These are phyloP conservation scores for Chalciporus pseudorubinellus DNA, from an alignment of 768 basidiomycete species.

Conservation along the genomic window DNA sequence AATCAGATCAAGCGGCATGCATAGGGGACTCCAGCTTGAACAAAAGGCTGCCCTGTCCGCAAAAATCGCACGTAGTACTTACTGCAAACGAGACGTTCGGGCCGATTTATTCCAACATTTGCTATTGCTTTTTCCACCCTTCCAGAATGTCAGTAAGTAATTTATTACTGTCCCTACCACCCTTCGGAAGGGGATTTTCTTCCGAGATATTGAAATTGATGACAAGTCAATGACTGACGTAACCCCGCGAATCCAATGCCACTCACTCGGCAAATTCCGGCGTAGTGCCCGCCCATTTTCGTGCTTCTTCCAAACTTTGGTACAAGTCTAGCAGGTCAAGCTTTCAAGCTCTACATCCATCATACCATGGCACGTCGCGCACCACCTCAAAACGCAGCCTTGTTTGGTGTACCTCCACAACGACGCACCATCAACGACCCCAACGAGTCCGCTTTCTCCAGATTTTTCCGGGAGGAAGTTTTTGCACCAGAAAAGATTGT, in stretches of 20 bases:
- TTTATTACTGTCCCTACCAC: too few relatives aligned
- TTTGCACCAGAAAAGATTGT: constrained; percentile 69
- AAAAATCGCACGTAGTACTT: too few relatives aligned
- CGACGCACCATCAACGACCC: constrained; percentile 47
- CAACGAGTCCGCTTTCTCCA: constrained; percentile 61
- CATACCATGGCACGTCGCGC: constrained; percentile 65
- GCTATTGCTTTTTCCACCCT: too few relatives aligned
- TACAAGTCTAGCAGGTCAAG: not conserved
- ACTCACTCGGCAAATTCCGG: not conserved
- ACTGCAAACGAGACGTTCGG: too few relatives aligned
- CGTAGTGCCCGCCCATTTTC: not conserved
- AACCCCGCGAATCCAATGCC: not conserved
- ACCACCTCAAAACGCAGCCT: constrained; percentile 52
- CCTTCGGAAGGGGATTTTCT: too few relatives aligned
- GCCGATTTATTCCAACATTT: too few relatives aligned
- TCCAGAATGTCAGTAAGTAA: too few relatives aligned
- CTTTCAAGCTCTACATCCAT: not conserved
- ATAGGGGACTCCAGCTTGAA: too few relatives aligned
- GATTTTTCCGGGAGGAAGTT: constrained; percentile 57
- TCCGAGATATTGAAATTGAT: too few relatives aligned
- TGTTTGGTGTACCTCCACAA: constrained; percentile 47
- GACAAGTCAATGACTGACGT: not conserved
- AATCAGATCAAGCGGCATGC: too few relatives aligned
- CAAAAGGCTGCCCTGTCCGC: too few relatives aligned
- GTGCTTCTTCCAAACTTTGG: not conserved